phyloP scores from a whole-genome alignment of 2,329 filamentous ascomycete species.

The Neonectria neomacrospora region DNA sequence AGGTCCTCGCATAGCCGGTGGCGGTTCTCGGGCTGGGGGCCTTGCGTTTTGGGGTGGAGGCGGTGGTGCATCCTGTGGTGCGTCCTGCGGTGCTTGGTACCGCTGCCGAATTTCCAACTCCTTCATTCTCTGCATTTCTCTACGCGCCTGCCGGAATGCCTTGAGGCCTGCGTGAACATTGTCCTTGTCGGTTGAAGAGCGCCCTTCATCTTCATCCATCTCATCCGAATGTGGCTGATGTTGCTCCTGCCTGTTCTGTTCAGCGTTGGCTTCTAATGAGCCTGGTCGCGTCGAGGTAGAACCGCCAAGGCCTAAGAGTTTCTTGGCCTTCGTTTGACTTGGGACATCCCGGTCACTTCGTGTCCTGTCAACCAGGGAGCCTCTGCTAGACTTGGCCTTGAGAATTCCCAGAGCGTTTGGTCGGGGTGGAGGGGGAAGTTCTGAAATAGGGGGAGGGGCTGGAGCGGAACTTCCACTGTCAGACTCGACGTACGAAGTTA shows the following conservation, averaged over 20 bases:
- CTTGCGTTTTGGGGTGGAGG: slow-evolving; percentile 8
- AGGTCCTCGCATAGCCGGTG: slow-evolving; percentile 40
- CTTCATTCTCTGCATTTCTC: slow-evolving; percentile 66
- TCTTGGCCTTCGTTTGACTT: slow-evolving; percentile 66
- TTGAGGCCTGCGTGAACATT: slow-evolving; percentile 62
- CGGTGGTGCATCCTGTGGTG: background rate
- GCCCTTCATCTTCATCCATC: slow-evolving; percentile 39
- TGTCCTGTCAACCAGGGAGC: slow-evolving; percentile 67
- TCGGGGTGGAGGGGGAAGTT: slow-evolving; percentile 55
- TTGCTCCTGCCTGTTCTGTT: background rate
- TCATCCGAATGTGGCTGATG: slow-evolving; percentile 33
- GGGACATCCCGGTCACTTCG: slow-evolving; percentile 52
- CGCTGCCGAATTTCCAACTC: slow-evolving; percentile 62
- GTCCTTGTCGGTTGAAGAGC: slow-evolving; percentile 49
- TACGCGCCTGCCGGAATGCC: slow-evolving; percentile 67
- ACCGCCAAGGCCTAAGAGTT: slow-evolving; percentile 69
- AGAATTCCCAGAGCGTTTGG: slow-evolving; percentile 72
- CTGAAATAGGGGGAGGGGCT: slow-evolving; percentile 46
- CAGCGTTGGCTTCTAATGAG: slow-evolving; percentile 37
- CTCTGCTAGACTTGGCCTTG: slow-evolving; percentile 73
- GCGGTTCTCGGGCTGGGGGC: slow-evolving; percentile 30
- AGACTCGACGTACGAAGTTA: slow-evolving; percentile 75
- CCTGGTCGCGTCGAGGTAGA: slow-evolving; percentile 53
- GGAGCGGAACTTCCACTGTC: slow-evolving; percentile 58
- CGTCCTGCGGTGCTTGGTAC: slow-evolving; percentile 46